Evolutionary conservation across 208 protist genomes (phyloP), one percentile per base, ranked within the genome.

Genomic region (Leptomonas seymouri): DNA sequence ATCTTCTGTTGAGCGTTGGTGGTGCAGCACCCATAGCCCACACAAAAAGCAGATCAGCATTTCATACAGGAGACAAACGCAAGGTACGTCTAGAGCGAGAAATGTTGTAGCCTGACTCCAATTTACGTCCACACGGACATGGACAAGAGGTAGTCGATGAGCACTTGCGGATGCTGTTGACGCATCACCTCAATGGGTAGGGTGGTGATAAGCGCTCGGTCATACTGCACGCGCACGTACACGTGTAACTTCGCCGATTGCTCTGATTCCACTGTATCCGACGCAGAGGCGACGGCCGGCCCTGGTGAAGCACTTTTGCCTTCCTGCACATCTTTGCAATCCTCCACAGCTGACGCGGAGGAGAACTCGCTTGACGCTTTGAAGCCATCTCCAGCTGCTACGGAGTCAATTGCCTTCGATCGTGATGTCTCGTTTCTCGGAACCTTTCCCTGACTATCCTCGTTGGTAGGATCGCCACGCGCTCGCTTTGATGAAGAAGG

Each of bases 121-220:
- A 12, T 48, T 80, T 70, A 92, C 18, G 74, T 61, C 87, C 88
- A 91, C 63, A 90, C 67, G 49, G 85, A 75, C 30, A 77, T 84
- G 8, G 89, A 88, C 18, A 91, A 76, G 23, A 93, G 67, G 44
- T 91, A 93, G 46, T 90, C 85, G 49, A 92, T 97, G 36, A 93
- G 80, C 34, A 90, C 66, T 76, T 93, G 87, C 23, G 84, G 93
- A 51, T 93, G 82, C 58, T 81, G 84, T 49, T 73, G 80, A 6
- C 86, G 82, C 87, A 88, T 89, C 54, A 95, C 64, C 65, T 86
- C 91, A 23, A 93, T 71, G 36, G 87, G 81, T 3, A 88, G 36
- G 44, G 85, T 93, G 27, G 85, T 83, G 20, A 92, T 67, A 5
- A 91, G 70, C 1, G 75, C 67, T 14, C 85, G 83, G 64, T 89